A percentile compares a stretch with the other conserved stretches of the same genome.
phyloP scores from a whole-genome alignment of 2,329 filamentous ascomycete genomes.

The Penicillium hesseltinei region DNA sequence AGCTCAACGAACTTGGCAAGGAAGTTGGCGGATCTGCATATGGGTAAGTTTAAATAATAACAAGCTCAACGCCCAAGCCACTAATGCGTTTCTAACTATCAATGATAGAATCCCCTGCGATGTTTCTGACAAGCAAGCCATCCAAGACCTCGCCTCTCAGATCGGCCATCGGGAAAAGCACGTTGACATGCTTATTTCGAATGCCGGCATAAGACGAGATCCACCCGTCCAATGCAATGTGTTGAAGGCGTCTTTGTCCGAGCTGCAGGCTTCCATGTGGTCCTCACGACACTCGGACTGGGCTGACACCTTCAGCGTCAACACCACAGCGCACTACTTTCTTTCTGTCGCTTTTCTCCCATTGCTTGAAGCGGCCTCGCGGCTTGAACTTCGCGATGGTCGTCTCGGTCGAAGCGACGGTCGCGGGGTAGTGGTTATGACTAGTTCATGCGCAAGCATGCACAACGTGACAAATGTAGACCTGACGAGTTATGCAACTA shows the following conservation, averaged over 20 bases:
- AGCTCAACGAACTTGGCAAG: constrained; percentile 42
- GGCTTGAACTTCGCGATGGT: constrained; percentile 25
- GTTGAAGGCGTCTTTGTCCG: constrained; percentile 41
- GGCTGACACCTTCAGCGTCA: constrained; percentile 49
- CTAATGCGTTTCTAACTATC: background rate
- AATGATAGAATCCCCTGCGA: constrained; percentile 29
- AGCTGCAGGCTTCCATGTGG: constrained; percentile 51
- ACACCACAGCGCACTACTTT: constrained; percentile 53
- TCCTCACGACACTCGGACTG: constrained; percentile 46
- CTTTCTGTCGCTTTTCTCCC: constrained; percentile 49
- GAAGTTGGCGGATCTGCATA: constrained; percentile 38
- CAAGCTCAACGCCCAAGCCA: background rate
- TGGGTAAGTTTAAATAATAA: constrained; percentile 30
- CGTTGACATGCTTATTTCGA: constrained; percentile 51
- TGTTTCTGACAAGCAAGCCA: constrained; percentile 44
- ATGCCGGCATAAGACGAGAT: constrained; percentile 51
- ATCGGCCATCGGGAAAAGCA: constrained; percentile 40
- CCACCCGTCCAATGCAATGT: constrained; percentile 47
- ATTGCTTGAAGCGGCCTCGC: constrained; percentile 44
- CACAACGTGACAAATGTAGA: constrained; percentile 55
- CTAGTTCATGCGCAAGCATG: constrained; percentile 54
- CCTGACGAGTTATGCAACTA: constrained; percentile 52
- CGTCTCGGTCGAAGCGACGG: constrained; percentile 39
- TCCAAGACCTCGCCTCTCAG: constrained; percentile 33
- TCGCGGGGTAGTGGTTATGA: constrained; percentile 49